Conservation (phyloP, 75 land plant species). For the Chamaecyparis obtusa region DNA sequence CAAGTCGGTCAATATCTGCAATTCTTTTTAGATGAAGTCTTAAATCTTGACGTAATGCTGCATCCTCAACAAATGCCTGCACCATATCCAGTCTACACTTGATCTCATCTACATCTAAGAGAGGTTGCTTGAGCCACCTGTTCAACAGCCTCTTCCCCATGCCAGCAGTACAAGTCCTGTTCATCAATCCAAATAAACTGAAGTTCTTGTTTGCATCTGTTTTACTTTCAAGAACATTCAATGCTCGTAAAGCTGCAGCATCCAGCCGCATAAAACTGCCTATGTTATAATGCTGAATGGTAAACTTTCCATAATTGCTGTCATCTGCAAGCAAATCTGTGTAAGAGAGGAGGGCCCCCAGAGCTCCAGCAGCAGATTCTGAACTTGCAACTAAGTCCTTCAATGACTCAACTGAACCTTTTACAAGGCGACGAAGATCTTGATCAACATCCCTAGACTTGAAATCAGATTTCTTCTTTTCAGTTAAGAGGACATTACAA, state of each 20-base stretch:
- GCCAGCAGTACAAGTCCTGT: constrained; percentile 98
- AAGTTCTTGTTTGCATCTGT: constrained; percentile 94
- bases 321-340: constrained; percentile 89
- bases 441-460: constrained; percentile 82
- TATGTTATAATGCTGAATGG: constrained; percentile 56
- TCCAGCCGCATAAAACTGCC: constrained; percentile 91
- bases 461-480: constrained; percentile 84
- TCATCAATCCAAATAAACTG: constrained; percentile 95
- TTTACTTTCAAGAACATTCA: constrained; percentile 89
- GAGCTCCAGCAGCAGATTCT: constrained; percentile 74
- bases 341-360: constrained; percentile 78
- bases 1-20: constrained; percentile 85
- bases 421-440: constrained; percentile 81
- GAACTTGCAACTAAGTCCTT: constrained; percentile 68
- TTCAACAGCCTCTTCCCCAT: constrained; percentile 95
- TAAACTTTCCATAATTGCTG: constrained; percentile 81
- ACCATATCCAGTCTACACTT: constrained; percentile 78
- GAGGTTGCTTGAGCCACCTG: constrained; percentile 97
- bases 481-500: constrained; percentile 83
- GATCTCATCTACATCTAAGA: constrained; percentile 82
- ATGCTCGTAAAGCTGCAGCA: constrained; percentile 91
- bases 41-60: constrained; percentile 72
- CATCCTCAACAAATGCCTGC: constrained; percentile 88
- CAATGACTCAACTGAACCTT: constrained; percentile 83
- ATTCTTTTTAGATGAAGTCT: constrained; percentile 85